Base-by-base conservation (phyloP, 2,329 filamentous ascomycete species). In the Pseudogymnoascus sp. region DNA sequence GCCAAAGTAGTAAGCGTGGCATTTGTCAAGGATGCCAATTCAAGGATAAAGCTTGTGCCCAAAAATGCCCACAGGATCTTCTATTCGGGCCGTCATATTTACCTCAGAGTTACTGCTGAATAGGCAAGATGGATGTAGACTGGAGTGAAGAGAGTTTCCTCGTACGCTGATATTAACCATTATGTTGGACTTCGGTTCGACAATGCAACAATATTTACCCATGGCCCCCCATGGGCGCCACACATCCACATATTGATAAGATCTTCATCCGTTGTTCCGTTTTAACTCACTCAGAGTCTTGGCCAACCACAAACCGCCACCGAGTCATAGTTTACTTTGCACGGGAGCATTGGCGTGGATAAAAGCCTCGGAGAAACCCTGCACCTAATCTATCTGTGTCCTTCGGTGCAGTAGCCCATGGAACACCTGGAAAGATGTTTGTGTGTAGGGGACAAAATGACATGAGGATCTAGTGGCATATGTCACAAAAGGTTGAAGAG, bases 261-360 rank as follows among this genome's bases (percentile, higher is more conserved):
- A 54, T 54, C 47, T 18, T 33, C 47, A 54, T 33, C 28, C 9
- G n/a, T 8, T 54, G 47, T 54, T 54, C 47, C 47, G 47, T 54
- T 28, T 54, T 54, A 54, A 54, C 47, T 12, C 25, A 54, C 25
- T 12, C 25, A 18, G 4, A 54, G 43, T 30, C 43, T 54, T 54
- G 43, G 25, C 43, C n/a, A 54, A 30, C 43, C n/a, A 33, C 8
- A 54, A 54, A 54, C n/a, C 43, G 43, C 43, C 43, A 54, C 25
- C 43, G 41, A 16, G 41, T 28, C 41, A 28, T 47, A 33, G 43
- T 54, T 50, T 33, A 54, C 43, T 54, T 18, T 54, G 25, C 11
- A 11, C 25, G n/a, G 25, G 18, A n/a, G n/a, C 2, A 30, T 12
- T 54, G 25, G 43, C 25, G n/a, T 33, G 47, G 33, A 54, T 33